Conservation (phyloP, 306 rosid species). For the Luffa aegyptiaca region DNA sequence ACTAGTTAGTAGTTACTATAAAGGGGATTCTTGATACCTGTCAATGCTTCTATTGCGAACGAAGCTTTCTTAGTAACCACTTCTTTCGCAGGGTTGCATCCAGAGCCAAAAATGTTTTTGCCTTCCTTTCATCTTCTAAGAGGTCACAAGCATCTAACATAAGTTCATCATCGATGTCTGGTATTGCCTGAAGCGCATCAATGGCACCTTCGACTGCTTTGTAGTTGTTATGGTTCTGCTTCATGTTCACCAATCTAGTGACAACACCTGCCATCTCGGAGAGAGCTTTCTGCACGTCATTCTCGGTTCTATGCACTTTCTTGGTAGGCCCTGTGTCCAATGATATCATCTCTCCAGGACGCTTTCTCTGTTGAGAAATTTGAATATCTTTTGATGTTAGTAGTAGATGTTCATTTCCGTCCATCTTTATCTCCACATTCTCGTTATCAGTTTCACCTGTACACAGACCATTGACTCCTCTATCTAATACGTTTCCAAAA, state of each 20-base stretch:
- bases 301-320: conserved; percentile 22
- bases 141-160: conserved; percentile 68
- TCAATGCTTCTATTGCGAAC: conserved; percentile 8
- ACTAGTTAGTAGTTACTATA: neutral
- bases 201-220: conserved; percentile 39
- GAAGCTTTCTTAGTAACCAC: conserved; percentile 71
- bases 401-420: conserved; percentile 14
- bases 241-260: conserved; percentile 29
- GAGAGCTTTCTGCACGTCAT: conserved; percentile 33
- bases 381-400: conserved; percentile 8
- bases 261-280: conserved; percentile 52
- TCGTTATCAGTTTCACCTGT: conserved; percentile 11
- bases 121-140: conserved; percentile 59
- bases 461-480: conserved; percentile 15
- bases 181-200: conserved; percentile 54
- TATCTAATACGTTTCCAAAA: conserved; percentile 26
- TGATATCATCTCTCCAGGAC: conserved; percentile 9
- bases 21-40: neutral
- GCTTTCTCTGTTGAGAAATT: conserved; percentile 20
- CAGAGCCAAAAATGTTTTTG: conserved; percentile 55
- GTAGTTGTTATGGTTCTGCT: conserved; percentile 18
- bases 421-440: conserved; percentile 23
- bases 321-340: conserved; percentile 5
- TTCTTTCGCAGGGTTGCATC: conserved; percentile 45
- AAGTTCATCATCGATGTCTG: conserved; percentile 57